These are phyloP conservation scores for Rhizophora mangle DNA, from an alignment of 345 rosid species.

Conservation along the genomic window DNA sequence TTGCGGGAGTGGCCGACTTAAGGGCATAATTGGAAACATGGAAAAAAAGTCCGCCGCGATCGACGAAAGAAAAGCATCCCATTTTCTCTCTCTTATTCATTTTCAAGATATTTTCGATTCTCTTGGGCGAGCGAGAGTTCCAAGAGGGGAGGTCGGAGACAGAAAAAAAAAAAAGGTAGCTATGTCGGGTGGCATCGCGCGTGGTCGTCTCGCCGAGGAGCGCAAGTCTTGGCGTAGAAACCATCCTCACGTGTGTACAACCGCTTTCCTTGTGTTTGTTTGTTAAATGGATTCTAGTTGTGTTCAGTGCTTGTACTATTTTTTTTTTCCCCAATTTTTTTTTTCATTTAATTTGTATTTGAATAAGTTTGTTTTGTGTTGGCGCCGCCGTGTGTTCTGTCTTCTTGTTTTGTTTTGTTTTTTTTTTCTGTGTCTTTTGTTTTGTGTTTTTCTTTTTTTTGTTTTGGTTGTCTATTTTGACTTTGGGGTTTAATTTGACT, in stretches of 20 bases:
- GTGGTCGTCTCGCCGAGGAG: constrained; percentile 87
- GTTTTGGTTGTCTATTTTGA: background rate
- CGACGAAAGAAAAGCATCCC: no score
- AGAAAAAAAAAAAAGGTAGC: background rate
- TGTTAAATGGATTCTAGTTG: no score
- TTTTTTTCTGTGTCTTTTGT: background rate
- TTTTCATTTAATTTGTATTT: background rate
- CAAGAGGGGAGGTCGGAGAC: background rate
- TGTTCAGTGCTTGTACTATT: no score
- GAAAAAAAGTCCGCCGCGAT: no score
- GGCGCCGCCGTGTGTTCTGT: background rate
- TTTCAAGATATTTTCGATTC: no score
- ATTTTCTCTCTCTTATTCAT: no score
- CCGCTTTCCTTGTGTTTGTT: no score
- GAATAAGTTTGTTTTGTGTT: background rate
- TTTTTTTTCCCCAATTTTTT: background rate
- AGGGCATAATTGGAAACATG: no score
- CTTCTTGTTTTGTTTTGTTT: background rate
- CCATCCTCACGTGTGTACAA: constrained; percentile 73
- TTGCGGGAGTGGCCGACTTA: no score
- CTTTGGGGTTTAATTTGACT: background rate
- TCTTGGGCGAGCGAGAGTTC: background rate
- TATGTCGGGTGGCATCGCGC: constrained; percentile 85
- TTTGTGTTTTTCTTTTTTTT: background rate
- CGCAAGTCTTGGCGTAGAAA: constrained; percentile 89